These are phyloP conservation scores for Hysterium pulicare DNA, from an alignment of 2,329 filamentous ascomycete species.

Conservation along the genomic window DNA sequence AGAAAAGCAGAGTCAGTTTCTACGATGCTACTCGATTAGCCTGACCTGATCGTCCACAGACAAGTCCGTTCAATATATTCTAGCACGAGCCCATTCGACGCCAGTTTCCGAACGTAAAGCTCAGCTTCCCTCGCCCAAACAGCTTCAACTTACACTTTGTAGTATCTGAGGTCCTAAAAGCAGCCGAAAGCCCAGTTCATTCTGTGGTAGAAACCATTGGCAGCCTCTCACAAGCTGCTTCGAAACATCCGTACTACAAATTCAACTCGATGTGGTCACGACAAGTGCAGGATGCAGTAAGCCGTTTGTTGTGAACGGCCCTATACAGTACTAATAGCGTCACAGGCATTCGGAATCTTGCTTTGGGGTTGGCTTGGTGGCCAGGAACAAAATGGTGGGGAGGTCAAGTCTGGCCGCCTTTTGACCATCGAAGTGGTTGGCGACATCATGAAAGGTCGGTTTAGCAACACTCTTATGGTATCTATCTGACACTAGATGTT, in stretches of 20 bases:
- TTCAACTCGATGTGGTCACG: conserved; percentile 87
- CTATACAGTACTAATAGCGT: conserved; percentile 8
- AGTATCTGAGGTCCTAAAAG: conserved; percentile 68
- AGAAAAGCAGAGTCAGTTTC: conserved; percentile 64
- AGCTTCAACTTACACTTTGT: conserved; percentile 11
- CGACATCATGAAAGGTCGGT: conserved; percentile 64
- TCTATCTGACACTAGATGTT: neutral
- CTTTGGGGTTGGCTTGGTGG: conserved; percentile 78
- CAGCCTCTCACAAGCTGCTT: conserved; percentile 69
- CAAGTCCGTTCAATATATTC: conserved; percentile 73
- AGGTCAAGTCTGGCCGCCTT: conserved; percentile 59
- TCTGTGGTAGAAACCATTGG: conserved; percentile 68
- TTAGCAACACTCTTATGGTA: conserved; percentile 13
- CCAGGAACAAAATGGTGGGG: conserved; percentile 52
- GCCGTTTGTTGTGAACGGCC: conserved; percentile 34
- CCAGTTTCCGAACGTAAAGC: conserved; percentile 60
- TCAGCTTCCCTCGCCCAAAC: neutral
- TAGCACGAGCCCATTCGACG: conserved; percentile 88
- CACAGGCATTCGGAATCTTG: conserved; percentile 55
- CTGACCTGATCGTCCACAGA: conserved; percentile 43
- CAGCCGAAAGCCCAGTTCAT: conserved; percentile 67
- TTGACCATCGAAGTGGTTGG: conserved; percentile 88
- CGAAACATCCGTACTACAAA: conserved; percentile 94
- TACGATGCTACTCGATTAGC: neutral
- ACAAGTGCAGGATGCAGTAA: conserved; percentile 75